Evolutionary conservation across 345 rosid genomes (phyloP).

Genomic region (Camelina laxa): DNA sequence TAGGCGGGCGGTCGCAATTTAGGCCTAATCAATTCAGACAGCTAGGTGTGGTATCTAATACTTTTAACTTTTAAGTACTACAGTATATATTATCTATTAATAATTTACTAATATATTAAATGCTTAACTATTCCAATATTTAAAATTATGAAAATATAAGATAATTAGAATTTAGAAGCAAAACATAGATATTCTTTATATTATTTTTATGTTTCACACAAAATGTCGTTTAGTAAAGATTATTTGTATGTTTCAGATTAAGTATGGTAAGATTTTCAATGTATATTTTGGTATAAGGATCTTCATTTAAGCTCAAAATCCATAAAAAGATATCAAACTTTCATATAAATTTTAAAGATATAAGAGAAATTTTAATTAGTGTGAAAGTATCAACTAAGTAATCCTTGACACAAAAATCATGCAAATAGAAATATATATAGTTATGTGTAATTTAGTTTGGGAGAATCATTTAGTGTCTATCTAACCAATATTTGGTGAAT

Average conservation of each 20-base stretch:
- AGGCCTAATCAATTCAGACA: slow-evolving; percentile 25
- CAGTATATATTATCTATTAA: neutral
- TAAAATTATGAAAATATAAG: neutral
- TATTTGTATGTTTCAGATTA: too few relatives aligned
- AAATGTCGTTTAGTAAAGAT: too few relatives aligned
- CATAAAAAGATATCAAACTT: too few relatives aligned
- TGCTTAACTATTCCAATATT: neutral
- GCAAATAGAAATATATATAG: neutral
- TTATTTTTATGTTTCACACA: too few relatives aligned
- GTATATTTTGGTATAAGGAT: too few relatives aligned
- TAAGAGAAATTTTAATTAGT: too few relatives aligned
- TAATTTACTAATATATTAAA: neutral
- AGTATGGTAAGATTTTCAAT: too few relatives aligned
- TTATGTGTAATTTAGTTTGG: neutral
- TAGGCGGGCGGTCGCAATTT: slow-evolving; percentile 1
- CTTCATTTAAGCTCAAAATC: too few relatives aligned
- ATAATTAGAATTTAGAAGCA: neutral
- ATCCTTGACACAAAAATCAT: neutral
- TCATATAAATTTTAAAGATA: too few relatives aligned
- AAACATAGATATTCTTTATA: neutral
- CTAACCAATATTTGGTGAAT: neutral
- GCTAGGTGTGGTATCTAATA: neutral
- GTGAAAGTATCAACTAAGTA: neutral
- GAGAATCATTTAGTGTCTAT: neutral
- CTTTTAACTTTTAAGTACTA: neutral